Evolutionary conservation across 768 basidiomycete species (phyloP), one percentile per base, ranked within the genome.

Genomic region (Hemileccinum rubropunctum): DNA sequence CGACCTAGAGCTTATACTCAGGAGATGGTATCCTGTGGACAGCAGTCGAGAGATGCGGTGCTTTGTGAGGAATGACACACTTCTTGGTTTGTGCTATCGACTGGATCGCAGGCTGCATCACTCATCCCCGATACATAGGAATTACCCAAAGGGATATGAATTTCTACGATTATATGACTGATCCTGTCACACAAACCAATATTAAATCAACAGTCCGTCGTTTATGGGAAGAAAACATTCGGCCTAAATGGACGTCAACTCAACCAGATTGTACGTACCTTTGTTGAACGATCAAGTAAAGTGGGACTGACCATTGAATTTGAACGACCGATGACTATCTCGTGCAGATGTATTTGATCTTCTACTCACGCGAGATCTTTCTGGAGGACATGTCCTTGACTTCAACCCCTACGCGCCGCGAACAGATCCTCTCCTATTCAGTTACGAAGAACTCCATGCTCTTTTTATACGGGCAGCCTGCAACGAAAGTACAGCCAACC

Each of bases 1-100:
- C 61, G 75, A 82, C 21, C 73, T 90, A 5, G 94, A 98, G 63
- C 79, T 98, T 10, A 84, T 97, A 2, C 73, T 98, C 45, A 80
- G 90, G 47, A 95, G 93, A 64, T 97, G 92, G 90, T 91, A 92
- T 57, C 74, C 87, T 20, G 73, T 98, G 47, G 89, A 94, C 58
- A 79, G 79, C 28, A 83, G 88, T 53, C 79, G 93, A 42, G 95
- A 98, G 67, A 68, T 97, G 44, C 76, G 95, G 17, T 95, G 95
- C 73, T 98, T 98, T 62, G 91, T 98, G 8, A 76, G 91, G 27
- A 71, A 82, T 10, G 77, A 84, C 47, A 67, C 57, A 1, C 71
- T 98, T 6, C 58, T 97, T 18, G 95, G 95, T 94, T 41, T 34
- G 59, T 62, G 12, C 28, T 33, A 9, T 47, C 18, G 6, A 20